Conservation (phyloP, 1,284 basidiomycete species). For the Phylloporus sp. region DNA sequence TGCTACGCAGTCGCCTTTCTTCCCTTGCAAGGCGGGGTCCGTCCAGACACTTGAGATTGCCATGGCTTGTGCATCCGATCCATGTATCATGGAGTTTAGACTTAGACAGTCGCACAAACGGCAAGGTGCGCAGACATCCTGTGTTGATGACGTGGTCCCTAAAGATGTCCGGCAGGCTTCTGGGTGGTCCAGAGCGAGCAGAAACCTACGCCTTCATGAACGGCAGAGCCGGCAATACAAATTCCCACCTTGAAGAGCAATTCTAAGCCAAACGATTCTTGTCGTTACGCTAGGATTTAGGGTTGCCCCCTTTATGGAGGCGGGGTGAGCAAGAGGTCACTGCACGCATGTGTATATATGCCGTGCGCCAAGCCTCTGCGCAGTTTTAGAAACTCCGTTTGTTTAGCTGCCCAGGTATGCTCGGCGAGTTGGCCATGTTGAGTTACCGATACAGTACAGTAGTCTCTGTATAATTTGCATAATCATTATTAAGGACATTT, state of each 20-base stretch:
- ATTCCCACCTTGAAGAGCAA: background rate
- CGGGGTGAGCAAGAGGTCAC: background rate
- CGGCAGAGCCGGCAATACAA: background rate
- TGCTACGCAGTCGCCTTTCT: constrained; percentile 19
- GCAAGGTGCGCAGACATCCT: constrained; percentile 25
- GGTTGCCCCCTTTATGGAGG: background rate
- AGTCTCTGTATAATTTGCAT: background rate
- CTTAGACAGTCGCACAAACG: constrained; percentile 20
- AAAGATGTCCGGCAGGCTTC: constrained; percentile 23
- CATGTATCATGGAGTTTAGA: constrained; percentile 35
- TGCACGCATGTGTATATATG: background rate
- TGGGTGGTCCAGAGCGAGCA: constrained; percentile 33
- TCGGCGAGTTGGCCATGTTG: background rate
- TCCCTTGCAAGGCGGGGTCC: constrained; percentile 23
- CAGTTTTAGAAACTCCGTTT: background rate
- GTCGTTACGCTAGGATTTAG: background rate
- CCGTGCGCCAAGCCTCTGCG: background rate
- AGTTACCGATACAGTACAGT: background rate
- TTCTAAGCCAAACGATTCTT: background rate
- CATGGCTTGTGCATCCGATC: constrained; percentile 30
- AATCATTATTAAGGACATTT: background rate
- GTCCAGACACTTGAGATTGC: constrained; percentile 33
- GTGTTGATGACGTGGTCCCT: constrained; percentile 3
- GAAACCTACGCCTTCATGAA: background rate
- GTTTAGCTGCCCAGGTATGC: background rate